Evolutionary conservation across 805 yeast species (phyloP).

Genomic region (Grigorovia yakushimaensis): DNA sequence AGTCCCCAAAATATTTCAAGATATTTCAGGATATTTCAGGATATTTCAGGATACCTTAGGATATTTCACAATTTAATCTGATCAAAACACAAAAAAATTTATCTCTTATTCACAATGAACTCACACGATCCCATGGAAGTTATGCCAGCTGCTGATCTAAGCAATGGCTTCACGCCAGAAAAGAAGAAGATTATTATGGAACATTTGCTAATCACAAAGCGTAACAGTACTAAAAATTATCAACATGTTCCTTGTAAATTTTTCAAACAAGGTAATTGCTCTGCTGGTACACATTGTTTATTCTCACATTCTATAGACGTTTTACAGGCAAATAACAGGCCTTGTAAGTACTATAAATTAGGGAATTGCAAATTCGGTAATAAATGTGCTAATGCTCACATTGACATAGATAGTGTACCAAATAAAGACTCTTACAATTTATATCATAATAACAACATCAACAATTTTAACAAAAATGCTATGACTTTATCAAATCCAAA

Average conservation of each 20-base stretch:
- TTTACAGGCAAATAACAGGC: conserved; percentile 33
- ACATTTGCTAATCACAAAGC: conserved; percentile 22
- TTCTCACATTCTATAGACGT: conserved; percentile 70
- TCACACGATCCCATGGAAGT: neutral
- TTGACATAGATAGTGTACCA: neutral
- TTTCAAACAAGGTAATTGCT: conserved; percentile 85
- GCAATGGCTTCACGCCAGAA: conserved; percentile 12
- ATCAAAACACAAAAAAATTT: neutral
- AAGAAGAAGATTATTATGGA: conserved; percentile 21
- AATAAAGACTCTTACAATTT: neutral
- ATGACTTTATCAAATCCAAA: neutral
- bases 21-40: too few species aligned
- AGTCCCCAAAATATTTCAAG: too few species aligned
- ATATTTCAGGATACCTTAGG: too few species aligned
- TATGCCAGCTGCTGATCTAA: neutral
- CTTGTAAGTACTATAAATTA: conserved; percentile 85
- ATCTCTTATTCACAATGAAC: neutral
- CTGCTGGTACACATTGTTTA: conserved; percentile 88
- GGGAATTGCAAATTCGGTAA: conserved; percentile 96
- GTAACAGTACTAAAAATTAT: conserved; percentile 19
- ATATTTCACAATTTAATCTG: too few species aligned
- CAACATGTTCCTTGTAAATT: conserved; percentile 96
- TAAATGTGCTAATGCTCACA: conserved; percentile 89
- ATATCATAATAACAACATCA: neutral
- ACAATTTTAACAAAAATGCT: neutral